Evolutionary conservation across 768 basidiomycete species (phyloP).

Genomic region (Suillus spraguei): DNA sequence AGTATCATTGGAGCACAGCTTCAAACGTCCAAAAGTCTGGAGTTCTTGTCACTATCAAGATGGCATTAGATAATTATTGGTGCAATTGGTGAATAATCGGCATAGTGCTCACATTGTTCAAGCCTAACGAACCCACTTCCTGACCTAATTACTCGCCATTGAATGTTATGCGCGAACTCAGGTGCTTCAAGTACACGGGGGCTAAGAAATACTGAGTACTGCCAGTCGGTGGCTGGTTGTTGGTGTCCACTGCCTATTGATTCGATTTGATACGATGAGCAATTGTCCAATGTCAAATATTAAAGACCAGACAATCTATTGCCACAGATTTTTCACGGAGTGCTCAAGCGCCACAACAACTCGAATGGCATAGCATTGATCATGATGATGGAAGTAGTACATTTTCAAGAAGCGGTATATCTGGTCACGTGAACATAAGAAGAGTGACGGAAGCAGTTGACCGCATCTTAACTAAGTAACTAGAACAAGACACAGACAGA

Average conservation of each 20-base stretch:
- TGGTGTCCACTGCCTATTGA: background rate
- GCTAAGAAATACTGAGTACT: background rate
- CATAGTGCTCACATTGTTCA: background rate
- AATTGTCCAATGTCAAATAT: background rate
- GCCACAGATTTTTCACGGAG: background rate
- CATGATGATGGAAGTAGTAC: background rate
- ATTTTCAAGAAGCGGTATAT: no score
- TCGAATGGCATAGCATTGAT: no score
- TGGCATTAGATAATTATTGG: background rate
- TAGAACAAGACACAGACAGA: background rate
- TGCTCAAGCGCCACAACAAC: background rate
- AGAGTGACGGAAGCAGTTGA: background rate
- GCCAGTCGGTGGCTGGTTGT: background rate
- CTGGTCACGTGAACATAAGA: background rate
- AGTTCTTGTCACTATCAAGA: background rate
- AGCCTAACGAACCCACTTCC: background rate
- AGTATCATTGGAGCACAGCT: background rate
- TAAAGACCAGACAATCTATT: background rate
- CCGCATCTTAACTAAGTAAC: background rate
- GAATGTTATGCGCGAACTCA: background rate
- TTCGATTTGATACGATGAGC: background rate
- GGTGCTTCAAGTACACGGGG: background rate
- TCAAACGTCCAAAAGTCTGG: background rate
- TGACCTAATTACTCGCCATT: background rate
- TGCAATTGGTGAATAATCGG: background rate